Evolutionary conservation across 495 filamentous ascomycete species (phyloP).

Genomic region (Penicillium coprophilum): DNA sequence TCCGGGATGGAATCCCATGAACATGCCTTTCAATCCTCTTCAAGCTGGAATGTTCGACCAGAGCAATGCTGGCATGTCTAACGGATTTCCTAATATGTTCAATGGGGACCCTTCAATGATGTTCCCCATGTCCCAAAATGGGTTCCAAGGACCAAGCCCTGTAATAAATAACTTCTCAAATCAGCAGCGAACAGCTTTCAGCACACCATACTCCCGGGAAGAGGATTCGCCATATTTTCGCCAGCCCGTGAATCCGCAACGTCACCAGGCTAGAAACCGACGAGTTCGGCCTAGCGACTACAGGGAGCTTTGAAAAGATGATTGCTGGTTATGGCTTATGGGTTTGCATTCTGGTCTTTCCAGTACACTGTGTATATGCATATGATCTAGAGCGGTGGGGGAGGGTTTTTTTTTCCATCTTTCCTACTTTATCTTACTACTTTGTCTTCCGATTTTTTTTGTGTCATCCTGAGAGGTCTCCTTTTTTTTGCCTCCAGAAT

Average conservation of each 20-base stretch:
- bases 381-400: conserved; percentile 17
- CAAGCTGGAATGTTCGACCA: conserved; percentile 50
- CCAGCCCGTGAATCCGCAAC: conserved; percentile 92
- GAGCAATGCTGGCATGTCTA: conserved; percentile 28
- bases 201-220: conserved; percentile 61
- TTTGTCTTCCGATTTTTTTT: conserved; percentile 2
- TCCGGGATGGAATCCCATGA: conserved; percentile 51
- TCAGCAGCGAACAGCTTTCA: conserved; percentile 69
- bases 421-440: background rate
- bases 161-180: conserved; percentile 58
- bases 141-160: conserved; percentile 30
- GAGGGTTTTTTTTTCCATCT: conserved; percentile 9
- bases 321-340: background rate
- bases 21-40: conserved; percentile 44
- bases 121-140: conserved; percentile 38
- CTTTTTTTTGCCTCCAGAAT: background rate
- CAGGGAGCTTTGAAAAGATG: conserved; percentile 63
- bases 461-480: conserved; percentile 5
- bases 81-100: conserved; percentile 40
- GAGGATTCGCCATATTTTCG: conserved; percentile 94
- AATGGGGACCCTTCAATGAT: conserved; percentile 47
- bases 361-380: conserved; percentile 9
- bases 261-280: conserved; percentile 77
- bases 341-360: conserved; percentile 5
- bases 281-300: conserved; percentile 85